Conservation (phyloP, 306 rosid genomes). For the Cucurbita moschata region DNA sequence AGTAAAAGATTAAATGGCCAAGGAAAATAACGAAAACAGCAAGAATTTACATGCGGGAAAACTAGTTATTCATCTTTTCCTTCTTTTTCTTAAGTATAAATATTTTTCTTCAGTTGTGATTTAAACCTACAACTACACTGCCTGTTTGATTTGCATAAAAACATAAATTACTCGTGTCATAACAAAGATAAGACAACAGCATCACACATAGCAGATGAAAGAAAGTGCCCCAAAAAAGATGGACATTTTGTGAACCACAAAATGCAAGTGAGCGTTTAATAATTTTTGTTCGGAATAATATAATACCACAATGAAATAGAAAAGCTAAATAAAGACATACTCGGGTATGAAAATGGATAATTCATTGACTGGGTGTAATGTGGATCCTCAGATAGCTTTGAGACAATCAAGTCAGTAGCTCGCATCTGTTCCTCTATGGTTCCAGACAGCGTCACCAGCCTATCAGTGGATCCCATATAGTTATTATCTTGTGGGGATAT, state of each 20-base stretch:
- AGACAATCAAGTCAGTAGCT: conserved; percentile 72
- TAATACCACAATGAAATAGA: not conserved
- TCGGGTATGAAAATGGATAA: conserved; percentile 88
- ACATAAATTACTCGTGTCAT: not conserved
- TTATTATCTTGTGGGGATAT: conserved; percentile 98
- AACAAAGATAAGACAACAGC: not conserved
- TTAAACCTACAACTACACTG: not conserved
- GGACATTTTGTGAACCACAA: not conserved
- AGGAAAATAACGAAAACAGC: conserved; percentile 51
- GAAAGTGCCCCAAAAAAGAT: not conserved
- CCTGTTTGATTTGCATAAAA: not conserved
- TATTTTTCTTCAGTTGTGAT: not conserved
- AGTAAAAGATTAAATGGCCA: conserved; percentile 38
- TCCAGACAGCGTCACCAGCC: conserved; percentile 90
- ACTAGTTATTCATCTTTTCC: not conserved
- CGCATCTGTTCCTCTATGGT: conserved; percentile 87
- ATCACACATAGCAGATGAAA: not conserved
- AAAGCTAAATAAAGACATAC: conserved; percentile 28
- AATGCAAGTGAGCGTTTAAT: not conserved
- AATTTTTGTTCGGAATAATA: not conserved
- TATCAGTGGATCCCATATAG: conserved; percentile 78
- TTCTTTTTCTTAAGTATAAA: not conserved
- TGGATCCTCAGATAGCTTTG: conserved; percentile 87
- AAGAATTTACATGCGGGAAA: conserved; percentile 33
- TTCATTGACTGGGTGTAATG: conserved; percentile 83